Evolutionary conservation across 169 alveolate genomes (phyloP).

Genomic region (Neospora caninum): DNA sequence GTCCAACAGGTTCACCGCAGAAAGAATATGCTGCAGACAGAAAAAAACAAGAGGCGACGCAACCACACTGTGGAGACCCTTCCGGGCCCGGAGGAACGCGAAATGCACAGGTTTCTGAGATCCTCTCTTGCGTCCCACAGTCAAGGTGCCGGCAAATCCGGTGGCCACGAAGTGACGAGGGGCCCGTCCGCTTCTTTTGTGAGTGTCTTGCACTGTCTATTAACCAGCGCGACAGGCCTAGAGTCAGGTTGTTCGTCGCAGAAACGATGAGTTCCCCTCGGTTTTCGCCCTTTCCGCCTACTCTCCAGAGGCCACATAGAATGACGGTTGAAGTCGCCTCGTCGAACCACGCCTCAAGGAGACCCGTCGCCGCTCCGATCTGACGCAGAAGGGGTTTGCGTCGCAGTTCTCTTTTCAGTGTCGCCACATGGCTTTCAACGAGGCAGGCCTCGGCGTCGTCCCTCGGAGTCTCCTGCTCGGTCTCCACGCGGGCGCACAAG

Average conservation of each 20-base stretch:
- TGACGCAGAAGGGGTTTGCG: neutral
- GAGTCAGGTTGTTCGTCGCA: too few relatives aligned
- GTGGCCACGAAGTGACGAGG: too few relatives aligned
- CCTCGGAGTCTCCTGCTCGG: neutral
- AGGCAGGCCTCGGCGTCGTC: neutral
- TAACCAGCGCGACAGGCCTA: too few relatives aligned
- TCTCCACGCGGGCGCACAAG: neutral
- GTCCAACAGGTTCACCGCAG: constrained; percentile 32
- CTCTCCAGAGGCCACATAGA: neutral
- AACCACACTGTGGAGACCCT: too few relatives aligned
- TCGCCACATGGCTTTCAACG: neutral
- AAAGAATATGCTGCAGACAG: neutral
- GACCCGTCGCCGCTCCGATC: neutral
- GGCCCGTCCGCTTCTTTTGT: too few relatives aligned
- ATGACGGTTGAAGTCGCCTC: neutral
- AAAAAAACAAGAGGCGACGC: neutral
- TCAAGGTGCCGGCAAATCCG: too few relatives aligned
- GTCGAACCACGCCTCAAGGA: constrained; percentile 23
- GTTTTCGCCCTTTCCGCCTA: neutral
- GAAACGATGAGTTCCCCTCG: neutral
- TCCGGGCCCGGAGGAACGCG: too few relatives aligned
- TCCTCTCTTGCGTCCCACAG: too few relatives aligned
- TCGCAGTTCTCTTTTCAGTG: neutral
- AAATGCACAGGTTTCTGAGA: too few relatives aligned
- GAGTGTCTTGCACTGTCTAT: too few relatives aligned